Evolutionary conservation across 2,329 filamentous ascomycete species (phyloP), one percentile per base, ranked within the genome.

Genomic region (Clonostachys chloroleuca): DNA sequence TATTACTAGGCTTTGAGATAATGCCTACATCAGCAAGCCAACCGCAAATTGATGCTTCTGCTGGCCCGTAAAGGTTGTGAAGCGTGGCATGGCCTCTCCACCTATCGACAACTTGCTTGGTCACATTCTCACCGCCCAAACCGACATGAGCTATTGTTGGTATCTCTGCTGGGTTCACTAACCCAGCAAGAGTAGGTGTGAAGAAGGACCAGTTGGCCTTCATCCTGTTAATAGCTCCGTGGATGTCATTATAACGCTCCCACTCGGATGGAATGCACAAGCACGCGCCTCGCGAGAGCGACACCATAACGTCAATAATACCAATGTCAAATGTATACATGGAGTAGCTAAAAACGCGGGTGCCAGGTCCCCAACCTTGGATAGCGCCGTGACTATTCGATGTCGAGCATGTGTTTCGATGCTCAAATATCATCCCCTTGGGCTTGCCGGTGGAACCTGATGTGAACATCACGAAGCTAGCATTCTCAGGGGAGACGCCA

Each of bases 301-400:
- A 41, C 3, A 44, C 44, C 12, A 52, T 24, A 6, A 51, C 42
- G 12, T 52, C 49, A 18, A 48, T 42, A 42, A 47, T 45, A 14
- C 43, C 36, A 6, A 50, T 45, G 39, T 55, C 53, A 17, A 55
- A 55, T 1, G 45, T 49, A 37, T 53, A 47, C 36, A 47, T 73
- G 3, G 70, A 69, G 46, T 74, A 76, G 52, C 75, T 68, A 43
- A 75, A 69, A 36, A 73, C 68, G 7, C 70, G 65, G 1, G 71
- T 24, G 13, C 39, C 45, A 34, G 45, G 45, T 2, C 45, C 37
- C 14, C 34, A 18, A 12, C 14, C 39, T 34, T 34, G 71, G 30
- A 63, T 60, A 2, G 63, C 51, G 5, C 59, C 62, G 53, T 75
- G 73, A 24, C 69, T 66, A 24, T 75, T 66, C 5, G 64, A 62